phyloP scores from a whole-genome alignment of 2,329 filamentous ascomycete species.

The Arthrobotrys megalospora region DNA sequence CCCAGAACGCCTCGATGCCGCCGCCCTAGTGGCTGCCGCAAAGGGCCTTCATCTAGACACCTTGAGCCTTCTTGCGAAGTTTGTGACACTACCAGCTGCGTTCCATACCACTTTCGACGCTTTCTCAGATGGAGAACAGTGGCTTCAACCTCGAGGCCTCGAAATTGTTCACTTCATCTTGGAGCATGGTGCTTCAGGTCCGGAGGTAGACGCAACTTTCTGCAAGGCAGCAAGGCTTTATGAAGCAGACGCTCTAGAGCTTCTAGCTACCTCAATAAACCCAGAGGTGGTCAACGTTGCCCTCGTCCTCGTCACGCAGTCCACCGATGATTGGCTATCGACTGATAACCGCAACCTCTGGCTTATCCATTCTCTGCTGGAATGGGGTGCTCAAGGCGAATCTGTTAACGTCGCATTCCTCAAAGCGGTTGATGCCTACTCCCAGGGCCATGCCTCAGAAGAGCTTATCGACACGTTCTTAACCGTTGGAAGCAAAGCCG shows the following conservation, averaged over 20 bases:
- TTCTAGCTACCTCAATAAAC: slow-evolving; percentile 28
- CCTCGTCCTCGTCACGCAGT: slow-evolving; percentile 32
- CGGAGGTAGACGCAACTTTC: slow-evolving; percentile 26
- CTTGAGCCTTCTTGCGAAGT: slow-evolving; percentile 10
- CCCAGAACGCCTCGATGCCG: slow-evolving; percentile 30
- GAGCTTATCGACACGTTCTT: slow-evolving; percentile 28
- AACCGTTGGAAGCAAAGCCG: slow-evolving; percentile 21
- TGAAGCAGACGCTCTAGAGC: slow-evolving; percentile 29
- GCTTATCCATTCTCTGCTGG: slow-evolving; percentile 26
- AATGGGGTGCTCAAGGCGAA: slow-evolving; percentile 28
- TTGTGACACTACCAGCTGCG: slow-evolving; percentile 9
- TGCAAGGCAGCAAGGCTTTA: slow-evolving; percentile 26
- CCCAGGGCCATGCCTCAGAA: slow-evolving; percentile 16
- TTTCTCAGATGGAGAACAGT: slow-evolving; percentile 31
- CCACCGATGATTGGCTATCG: slow-evolving; percentile 18
- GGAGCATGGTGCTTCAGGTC: slow-evolving; percentile 26
- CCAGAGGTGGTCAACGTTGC: slow-evolving; percentile 26
- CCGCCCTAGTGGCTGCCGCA: slow-evolving; percentile 21
- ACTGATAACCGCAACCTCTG: slow-evolving; percentile 23
- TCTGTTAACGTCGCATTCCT: slow-evolving; percentile 28
- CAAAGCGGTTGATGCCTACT: slow-evolving; percentile 22
- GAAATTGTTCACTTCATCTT: slow-evolving; percentile 33
- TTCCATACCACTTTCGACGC: slow-evolving; percentile 28
- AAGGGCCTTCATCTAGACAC: slow-evolving; percentile 34
- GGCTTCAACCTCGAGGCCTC: slow-evolving; percentile 22